These are phyloP conservation scores for Hypoxylon subgilvum DNA, from an alignment of 495 filamentous ascomycete genomes.

Conservation along the genomic window DNA sequence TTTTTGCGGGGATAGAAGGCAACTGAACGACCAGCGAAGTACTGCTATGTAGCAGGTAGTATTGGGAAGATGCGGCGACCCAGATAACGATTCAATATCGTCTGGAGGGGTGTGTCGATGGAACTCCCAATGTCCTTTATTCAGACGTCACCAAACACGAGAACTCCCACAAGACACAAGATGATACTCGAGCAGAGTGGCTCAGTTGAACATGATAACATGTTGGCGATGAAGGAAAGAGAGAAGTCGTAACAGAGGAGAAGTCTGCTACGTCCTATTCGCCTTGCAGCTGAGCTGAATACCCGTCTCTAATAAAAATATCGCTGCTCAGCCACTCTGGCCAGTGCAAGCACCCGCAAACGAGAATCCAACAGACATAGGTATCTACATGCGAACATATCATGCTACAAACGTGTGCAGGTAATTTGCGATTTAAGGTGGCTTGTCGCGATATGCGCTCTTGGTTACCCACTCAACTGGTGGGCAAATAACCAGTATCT, in stretches of 20 bases:
- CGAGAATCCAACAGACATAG: background rate
- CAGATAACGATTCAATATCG: constrained; percentile 32
- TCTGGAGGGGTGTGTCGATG: constrained; percentile 15
- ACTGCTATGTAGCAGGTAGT: constrained; percentile 29
- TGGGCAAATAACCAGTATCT: constrained; percentile 1
- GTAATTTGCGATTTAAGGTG: constrained; percentile 10
- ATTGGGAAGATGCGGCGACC: constrained; percentile 35
- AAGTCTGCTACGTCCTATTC: background rate
- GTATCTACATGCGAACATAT: background rate
- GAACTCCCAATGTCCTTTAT: constrained; percentile 29
- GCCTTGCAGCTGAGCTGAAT: no score
- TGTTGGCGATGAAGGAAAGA: background rate
- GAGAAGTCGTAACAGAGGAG: background rate
- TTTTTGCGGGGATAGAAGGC: constrained; percentile 38
- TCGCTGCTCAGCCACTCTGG: constrained; percentile 28
- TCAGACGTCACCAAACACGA: constrained; percentile 25
- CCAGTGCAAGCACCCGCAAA: constrained; percentile 16
- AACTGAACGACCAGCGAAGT: constrained; percentile 14
- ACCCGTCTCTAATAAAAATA: background rate
- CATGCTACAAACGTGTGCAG: background rate
- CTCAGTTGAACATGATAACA: background rate
- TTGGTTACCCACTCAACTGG: constrained; percentile 18
- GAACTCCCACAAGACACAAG: background rate
- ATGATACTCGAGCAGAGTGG: background rate
- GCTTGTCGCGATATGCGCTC: constrained; percentile 16